Conservation (phyloP, 139 green algal genomes). For the Coelastrella sp. region DNA sequence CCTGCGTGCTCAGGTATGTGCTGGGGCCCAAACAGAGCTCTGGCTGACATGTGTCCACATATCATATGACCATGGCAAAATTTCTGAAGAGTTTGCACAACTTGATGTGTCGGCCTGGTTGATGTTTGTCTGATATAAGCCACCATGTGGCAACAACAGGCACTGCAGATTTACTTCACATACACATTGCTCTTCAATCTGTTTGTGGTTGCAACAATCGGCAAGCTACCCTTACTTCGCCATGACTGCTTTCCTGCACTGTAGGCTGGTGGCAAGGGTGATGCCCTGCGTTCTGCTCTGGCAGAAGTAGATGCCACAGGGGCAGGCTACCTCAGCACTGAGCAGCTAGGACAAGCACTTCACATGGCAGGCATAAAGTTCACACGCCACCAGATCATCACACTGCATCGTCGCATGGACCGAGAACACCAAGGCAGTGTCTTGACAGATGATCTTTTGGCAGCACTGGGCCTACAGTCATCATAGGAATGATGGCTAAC, state of each 20-base stretch:
- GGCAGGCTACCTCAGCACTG: slow-evolving; percentile 50
- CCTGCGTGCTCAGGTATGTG: slow-evolving; percentile 62
- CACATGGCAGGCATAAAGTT: slow-evolving; percentile 66
- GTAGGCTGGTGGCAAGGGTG: slow-evolving; percentile 36
- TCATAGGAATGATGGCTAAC: too few relatives aligned
- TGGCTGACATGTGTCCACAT: not conserved
- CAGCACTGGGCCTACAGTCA: slow-evolving; percentile 9
- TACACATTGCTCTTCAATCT: not conserved
- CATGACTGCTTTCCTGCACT: not conserved
- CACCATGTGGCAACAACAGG: too few relatives aligned
- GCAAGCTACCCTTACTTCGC: too few relatives aligned
- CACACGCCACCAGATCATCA: slow-evolving; percentile 78
- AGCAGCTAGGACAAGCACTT: slow-evolving; percentile 65
- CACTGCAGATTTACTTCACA: not conserved
- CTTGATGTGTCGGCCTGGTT: not conserved
- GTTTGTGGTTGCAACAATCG: too few relatives aligned
- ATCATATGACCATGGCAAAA: not conserved
- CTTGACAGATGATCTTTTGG: slow-evolving; percentile 68
- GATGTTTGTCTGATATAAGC: not conserved
- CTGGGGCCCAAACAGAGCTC: too few relatives aligned
- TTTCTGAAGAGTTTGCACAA: not conserved
- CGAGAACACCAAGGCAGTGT: slow-evolving; percentile 63
- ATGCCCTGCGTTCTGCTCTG: slow-evolving; percentile 66
- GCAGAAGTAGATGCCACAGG: slow-evolving; percentile 69
- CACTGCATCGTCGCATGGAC: slow-evolving; percentile 65